Conservation (phyloP, 352 stramenopile species). For the Pythium dissimile region DNA sequence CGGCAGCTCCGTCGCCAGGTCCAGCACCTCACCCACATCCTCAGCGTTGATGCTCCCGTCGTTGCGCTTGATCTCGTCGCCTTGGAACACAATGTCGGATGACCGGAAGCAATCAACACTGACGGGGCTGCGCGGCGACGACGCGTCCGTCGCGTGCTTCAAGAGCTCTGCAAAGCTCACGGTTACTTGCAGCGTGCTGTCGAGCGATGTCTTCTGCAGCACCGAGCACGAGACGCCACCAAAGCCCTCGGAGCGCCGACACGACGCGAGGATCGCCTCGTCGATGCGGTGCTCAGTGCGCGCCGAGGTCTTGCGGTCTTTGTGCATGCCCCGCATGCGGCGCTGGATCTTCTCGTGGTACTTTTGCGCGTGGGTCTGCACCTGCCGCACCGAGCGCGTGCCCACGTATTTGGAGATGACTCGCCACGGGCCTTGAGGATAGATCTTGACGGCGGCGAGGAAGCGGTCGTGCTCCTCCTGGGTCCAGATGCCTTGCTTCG, state of each 20-base stretch:
- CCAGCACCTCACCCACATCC: neutral
- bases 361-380: conserved; percentile 24
- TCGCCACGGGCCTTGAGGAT: conserved; percentile 19
- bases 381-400: conserved; percentile 17
- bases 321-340: conserved; percentile 15
- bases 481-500: conserved; percentile 21
- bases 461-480: conserved; percentile 30
- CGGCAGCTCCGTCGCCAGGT: neutral
- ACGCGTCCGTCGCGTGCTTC: neutral
- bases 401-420: conserved; percentile 16
- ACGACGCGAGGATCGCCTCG: conserved; percentile 16
- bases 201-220: conserved; percentile 1
- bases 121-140: conserved; percentile 3
- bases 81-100: neutral
- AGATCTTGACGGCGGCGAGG: conserved; percentile 24
- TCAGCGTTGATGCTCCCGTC: neutral
- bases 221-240: neutral
- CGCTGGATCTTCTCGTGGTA: conserved; percentile 25
- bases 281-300: conserved; percentile 23
- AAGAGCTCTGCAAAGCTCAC: conserved; percentile 15
- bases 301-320: conserved; percentile 10
- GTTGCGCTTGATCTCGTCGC: neutral
- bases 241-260: conserved; percentile 6
- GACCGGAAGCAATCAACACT: conserved; percentile 6
- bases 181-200: neutral